Evolutionary conservation across 1,284 basidiomycete species (phyloP).

Genomic region (Melampsora americana): DNA sequence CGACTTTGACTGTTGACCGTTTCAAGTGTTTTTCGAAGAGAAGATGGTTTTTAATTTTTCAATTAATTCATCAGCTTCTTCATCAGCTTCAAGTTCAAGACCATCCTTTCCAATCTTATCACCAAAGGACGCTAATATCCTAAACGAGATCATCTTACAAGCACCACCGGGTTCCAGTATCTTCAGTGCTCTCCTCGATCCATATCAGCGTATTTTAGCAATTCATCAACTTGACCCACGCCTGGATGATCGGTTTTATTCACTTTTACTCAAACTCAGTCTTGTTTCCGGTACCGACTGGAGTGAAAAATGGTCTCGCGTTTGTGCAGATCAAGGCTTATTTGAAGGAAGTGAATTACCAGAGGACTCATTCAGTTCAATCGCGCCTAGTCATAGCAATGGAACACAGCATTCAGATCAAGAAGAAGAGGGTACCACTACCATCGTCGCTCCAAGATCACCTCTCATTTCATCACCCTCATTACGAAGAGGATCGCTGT

Average conservation of each 20-base stretch:
- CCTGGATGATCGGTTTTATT: conserved; percentile 18
- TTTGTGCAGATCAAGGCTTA: conserved; percentile 21
- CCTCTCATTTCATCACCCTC: no score
- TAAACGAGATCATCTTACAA: conserved; percentile 9
- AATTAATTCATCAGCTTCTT: conserved; percentile 1
- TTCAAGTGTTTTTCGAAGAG: no score
- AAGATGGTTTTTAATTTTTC: conserved; percentile 27
- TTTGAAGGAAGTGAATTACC: conserved; percentile 15
- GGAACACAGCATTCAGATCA: no score
- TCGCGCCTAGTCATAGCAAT: no score
- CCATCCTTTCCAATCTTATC: conserved; percentile 28
- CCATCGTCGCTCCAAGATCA: no score
- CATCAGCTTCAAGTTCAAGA: conserved; percentile 11
- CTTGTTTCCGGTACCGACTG: conserved; percentile 22
- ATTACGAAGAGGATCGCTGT: no score
- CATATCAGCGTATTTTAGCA: conserved; percentile 10
- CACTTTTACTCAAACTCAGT: conserved; percentile 23
- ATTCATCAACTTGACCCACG: conserved; percentile 5
- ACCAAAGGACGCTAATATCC: conserved; percentile 4
- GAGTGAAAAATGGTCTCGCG: conserved; percentile 17
- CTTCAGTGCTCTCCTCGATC: conserved; percentile 1
- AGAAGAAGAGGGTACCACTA: no score
- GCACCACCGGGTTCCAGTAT: not conserved
- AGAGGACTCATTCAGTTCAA: no score
- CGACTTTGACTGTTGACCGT: no score